Evolutionary conservation across 768 basidiomycete species (phyloP).

Genomic region (Podaxis sp.): DNA sequence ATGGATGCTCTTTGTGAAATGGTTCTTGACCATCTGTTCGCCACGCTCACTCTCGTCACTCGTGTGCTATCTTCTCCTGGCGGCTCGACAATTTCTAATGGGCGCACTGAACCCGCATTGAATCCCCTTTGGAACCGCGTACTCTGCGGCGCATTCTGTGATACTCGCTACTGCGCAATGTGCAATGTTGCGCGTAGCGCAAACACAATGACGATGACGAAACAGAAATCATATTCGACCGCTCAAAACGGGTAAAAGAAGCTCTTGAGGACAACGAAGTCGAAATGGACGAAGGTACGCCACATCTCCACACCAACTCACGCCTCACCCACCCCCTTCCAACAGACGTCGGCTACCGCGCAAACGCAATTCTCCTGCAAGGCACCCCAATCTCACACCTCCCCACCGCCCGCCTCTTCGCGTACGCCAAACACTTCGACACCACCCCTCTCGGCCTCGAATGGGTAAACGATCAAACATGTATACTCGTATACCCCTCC

Average conservation of each 20-base stretch:
- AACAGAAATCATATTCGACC: constrained; percentile 25
- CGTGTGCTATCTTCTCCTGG: not conserved
- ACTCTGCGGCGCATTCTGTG: not conserved
- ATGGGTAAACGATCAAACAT: constrained; percentile 85
- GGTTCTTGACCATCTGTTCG: too few relatives aligned
- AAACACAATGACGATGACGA: constrained; percentile 38
- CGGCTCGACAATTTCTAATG: not conserved
- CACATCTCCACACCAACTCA: not conserved
- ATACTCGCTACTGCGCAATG: not conserved
- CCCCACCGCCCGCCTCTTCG: constrained; percentile 76
- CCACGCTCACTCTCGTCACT: too few relatives aligned
- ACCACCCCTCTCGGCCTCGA: constrained; percentile 74
- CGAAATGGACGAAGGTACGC: constrained; percentile 36
- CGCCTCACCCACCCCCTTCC: not conserved
- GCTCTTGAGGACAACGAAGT: constrained; percentile 33
- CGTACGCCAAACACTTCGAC: constrained; percentile 79
- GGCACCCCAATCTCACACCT: constrained; percentile 75
- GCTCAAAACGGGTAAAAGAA: constrained; percentile 3
- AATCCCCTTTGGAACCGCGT: too few relatives aligned
- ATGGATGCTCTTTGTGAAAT: too few relatives aligned
- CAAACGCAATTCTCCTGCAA: constrained; percentile 59
- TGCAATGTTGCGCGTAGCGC: constrained; percentile 33
- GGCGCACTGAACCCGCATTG: not conserved
- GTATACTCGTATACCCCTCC: constrained; percentile 72
- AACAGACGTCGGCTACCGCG: constrained; percentile 49